These are phyloP conservation scores for Porcisia hertigi DNA, from an alignment of 208 protist genomes.

Conservation along the genomic window DNA sequence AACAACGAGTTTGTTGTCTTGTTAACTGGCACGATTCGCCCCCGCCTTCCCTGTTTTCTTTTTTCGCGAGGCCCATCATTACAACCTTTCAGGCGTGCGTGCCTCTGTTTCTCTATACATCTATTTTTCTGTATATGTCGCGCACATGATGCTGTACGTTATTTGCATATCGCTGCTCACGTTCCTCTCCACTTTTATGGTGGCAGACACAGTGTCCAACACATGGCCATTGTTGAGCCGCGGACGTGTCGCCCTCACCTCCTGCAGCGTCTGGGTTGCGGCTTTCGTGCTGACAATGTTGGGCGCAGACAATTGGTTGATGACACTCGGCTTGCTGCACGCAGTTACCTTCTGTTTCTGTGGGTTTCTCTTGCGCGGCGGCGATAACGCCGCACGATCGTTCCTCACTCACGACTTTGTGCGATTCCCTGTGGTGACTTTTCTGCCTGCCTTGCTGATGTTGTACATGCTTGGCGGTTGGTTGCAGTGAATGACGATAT, in stretches of 20 bases:
- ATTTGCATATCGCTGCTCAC: constrained; percentile 33
- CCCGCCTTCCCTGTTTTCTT: neutral
- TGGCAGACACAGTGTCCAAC: constrained; percentile 56
- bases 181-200: constrained; percentile 74
- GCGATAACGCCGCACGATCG: neutral
- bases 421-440: constrained; percentile 43
- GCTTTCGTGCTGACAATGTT: constrained; percentile 35
- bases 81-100: neutral
- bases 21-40: neutral
- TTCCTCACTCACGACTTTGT: constrained; percentile 40
- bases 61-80: neutral
- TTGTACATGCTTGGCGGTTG: constrained; percentile 37
- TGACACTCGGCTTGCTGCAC: constrained; percentile 35
- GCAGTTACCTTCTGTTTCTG: constrained; percentile 35
- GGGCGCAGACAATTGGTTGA: constrained; percentile 46
- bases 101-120: neutral
- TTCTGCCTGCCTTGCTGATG: constrained; percentile 51
- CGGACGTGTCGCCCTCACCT: constrained; percentile 26
- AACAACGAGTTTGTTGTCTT: neutral
- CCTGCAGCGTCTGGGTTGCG: constrained; percentile 39
- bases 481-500: neutral
- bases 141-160: constrained; percentile 26
- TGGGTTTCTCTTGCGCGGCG: constrained; percentile 9
- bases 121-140: neutral
- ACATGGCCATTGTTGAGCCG: constrained; percentile 32